These are phyloP conservation scores for Blastomyces parvus DNA, from an alignment of 2,329 filamentous ascomycete species.

Conservation along the genomic window DNA sequence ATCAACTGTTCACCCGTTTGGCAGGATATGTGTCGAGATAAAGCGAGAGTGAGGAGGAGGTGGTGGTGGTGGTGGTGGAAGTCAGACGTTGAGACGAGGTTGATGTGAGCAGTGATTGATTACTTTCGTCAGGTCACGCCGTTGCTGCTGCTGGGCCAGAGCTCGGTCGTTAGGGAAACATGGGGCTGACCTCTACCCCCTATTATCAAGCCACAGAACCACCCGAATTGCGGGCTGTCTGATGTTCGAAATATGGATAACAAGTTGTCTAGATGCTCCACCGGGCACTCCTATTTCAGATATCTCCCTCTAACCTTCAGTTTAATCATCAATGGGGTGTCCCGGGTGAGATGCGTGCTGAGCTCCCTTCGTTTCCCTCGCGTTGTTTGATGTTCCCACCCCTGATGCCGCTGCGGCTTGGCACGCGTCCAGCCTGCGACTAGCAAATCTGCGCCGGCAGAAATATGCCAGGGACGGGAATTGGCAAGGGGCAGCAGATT, in stretches of 20 bases:
- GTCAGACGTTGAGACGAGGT: background rate
- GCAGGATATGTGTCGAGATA: background rate
- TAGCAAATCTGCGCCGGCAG: background rate
- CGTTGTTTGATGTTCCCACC: background rate
- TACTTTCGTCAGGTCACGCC: background rate
- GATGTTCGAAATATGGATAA: background rate
- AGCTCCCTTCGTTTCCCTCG: background rate
- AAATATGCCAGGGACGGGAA: background rate
- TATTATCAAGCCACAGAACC: background rate
- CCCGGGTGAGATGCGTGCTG: background rate
- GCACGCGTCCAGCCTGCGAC: conserved; percentile 1
- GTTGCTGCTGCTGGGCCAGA: background rate
- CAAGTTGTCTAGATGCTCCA: background rate
- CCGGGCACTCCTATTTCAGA: background rate
- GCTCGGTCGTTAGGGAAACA: conserved; percentile 9
- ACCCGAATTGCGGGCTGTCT: background rate
- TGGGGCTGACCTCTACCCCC: background rate
- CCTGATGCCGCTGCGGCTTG: background rate
- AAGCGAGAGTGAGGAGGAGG: background rate
- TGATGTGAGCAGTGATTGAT: conserved; percentile 1
- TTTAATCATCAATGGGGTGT: background rate
- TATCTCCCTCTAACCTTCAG: background rate
- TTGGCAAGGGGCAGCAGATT: background rate
- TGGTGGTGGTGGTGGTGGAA: background rate
- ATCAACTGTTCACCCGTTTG: conserved; percentile 6